phyloP scores from a whole-genome alignment of 805 yeast genomes.

The Yueomyces sinensis region DNA sequence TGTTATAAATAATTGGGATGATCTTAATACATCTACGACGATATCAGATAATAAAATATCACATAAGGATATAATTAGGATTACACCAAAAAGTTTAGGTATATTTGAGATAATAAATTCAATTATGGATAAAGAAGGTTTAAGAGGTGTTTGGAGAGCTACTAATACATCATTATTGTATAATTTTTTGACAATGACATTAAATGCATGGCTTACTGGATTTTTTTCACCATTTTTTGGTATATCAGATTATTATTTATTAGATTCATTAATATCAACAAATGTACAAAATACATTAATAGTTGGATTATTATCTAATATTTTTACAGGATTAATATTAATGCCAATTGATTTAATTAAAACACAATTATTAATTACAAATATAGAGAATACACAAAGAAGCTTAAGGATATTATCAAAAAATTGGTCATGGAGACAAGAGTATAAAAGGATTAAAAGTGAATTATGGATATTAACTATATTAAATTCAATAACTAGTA shows the following conservation, averaged over 20 bases:
- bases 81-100: conserved; percentile 46
- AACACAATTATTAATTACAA: conserved; percentile 62
- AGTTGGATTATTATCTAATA: conserved; percentile 57
- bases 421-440: conserved; percentile 26
- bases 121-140: conserved; percentile 56
- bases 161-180: conserved; percentile 69
- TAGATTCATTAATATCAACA: conserved; percentile 46
- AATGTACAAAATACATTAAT: conserved; percentile 10
- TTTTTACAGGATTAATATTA: conserved; percentile 56
- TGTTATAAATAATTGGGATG: neutral
- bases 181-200: conserved; percentile 57
- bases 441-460: conserved; percentile 40
- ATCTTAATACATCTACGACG: too few species aligned
- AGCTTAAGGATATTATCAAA: conserved; percentile 61
- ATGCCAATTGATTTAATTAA: conserved; percentile 76
- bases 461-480: conserved; percentile 55
- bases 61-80: conserved; percentile 5
- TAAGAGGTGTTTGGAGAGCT: conserved; percentile 59
- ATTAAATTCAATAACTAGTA: conserved; percentile 44
- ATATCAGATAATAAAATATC: neutral
- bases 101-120: conserved; percentile 54
- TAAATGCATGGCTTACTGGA: conserved; percentile 89
- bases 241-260: conserved; percentile 79
- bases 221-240: conserved; percentile 67
- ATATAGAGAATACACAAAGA: conserved; percentile 32